phyloP scores from a whole-genome alignment of 768 basidiomycete genomes.

The Lactarius hengduanensis region DNA sequence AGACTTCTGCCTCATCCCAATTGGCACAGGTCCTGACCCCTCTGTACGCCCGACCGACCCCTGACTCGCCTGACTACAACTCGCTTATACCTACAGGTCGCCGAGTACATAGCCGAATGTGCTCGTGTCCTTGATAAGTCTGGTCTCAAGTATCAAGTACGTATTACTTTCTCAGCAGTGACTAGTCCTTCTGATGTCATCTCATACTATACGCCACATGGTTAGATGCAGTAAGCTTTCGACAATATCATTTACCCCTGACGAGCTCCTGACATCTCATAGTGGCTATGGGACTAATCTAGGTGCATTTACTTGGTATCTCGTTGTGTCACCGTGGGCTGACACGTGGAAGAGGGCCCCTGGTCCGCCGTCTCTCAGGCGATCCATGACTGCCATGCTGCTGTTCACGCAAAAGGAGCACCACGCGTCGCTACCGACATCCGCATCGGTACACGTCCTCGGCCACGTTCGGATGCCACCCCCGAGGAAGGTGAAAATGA shows the following conservation, averaged over 20 bases:
- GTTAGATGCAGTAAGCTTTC: constrained; percentile 64
- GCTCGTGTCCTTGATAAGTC: constrained; percentile 79
- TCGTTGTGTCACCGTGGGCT: neutral
- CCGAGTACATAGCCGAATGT: constrained; percentile 77
- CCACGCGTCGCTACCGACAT: constrained; percentile 88
- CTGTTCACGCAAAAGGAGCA: constrained; percentile 74
- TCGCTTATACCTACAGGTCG: constrained; percentile 50
- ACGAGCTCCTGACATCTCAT: constrained; percentile 4
- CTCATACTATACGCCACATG: neutral
- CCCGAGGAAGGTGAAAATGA: constrained; percentile 71
- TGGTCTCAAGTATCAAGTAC: constrained; percentile 80
- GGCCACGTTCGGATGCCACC: constrained; percentile 38
- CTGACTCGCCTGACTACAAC: neutral
- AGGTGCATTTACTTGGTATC: constrained; percentile 42
- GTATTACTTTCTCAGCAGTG: constrained; percentile 22
- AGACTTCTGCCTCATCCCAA: constrained; percentile 91
- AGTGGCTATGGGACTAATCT: constrained; percentile 94
- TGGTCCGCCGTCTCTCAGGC: constrained; percentile 82
- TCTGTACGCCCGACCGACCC: constrained; percentile 48
- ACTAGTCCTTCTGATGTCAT: neutral
- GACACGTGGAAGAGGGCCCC: constrained; percentile 58
- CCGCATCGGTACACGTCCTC: constrained; percentile 84
- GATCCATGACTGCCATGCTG: constrained; percentile 89
- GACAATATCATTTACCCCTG: neutral
- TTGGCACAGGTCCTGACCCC: constrained; percentile 64